Percentiles rank a stretch among this genome's conserved stretches.
phyloP scores from a whole-genome alignment of 192 early-diverging fungal species.

The Rhizophagus clarus region DNA sequence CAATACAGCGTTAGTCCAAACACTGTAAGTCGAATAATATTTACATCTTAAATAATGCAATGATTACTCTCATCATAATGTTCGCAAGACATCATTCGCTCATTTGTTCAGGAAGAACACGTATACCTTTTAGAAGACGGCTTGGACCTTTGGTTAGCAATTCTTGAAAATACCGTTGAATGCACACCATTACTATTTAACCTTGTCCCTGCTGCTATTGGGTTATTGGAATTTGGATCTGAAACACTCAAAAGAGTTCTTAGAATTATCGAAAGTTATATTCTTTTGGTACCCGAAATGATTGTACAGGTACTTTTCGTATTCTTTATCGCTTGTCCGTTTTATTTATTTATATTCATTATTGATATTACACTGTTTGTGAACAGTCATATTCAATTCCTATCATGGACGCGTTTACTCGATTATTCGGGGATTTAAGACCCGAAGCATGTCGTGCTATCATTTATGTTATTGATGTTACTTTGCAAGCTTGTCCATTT shows the following conservation, averaged over 20 bases:
- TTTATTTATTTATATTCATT: background rate
- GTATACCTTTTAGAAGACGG: conserved; percentile 89
- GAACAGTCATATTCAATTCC: conserved; percentile 41
- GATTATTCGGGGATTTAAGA: conserved; percentile 57
- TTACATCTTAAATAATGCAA: conserved; percentile 5
- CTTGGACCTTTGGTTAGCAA: conserved; percentile 85
- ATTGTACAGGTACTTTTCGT: conserved; percentile 54
- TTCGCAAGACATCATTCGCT: background rate
- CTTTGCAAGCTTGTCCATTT: conserved; percentile 51
- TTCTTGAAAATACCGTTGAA: conserved; percentile 67
- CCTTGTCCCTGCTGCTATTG: conserved; percentile 64
- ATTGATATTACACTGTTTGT: background rate
- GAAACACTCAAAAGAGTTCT: conserved; percentile 77
- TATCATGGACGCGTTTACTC: conserved; percentile 45
- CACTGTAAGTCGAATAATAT: conserved; percentile 41
- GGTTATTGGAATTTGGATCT: conserved; percentile 71
- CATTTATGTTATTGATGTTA: conserved; percentile 61
- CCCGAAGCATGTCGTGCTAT: conserved; percentile 62
- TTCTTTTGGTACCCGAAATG: conserved; percentile 62
- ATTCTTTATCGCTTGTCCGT: background rate
- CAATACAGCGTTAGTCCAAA: conserved; percentile 70
- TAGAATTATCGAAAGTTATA: conserved; percentile 85
- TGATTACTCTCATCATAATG: background rate
- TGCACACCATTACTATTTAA: conserved; percentile 55
- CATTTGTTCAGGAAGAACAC: conserved; percentile 58